Evolutionary conservation across 495 filamentous ascomycete genomes (phyloP), one percentile per base, ranked within the genome.

Genomic region (Tuber melanosporum): DNA sequence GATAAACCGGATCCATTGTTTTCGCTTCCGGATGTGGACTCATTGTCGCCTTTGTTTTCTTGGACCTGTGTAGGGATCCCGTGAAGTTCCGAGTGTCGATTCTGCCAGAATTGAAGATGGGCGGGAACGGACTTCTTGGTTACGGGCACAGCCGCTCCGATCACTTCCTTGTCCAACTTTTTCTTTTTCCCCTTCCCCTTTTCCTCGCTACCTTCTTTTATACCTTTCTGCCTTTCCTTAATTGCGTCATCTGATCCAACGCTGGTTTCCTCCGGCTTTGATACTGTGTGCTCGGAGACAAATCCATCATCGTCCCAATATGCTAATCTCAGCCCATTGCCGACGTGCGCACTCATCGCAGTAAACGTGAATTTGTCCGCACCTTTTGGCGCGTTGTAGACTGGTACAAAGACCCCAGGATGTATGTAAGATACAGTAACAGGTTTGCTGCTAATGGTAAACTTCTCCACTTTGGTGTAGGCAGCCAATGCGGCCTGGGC

Each of bases 251-350:
- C 69, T 36, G 70, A 75, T 45, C 45, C 44, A 32, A 49, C 39
- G 19, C 79, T 45, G 3, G 74, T 83, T 3, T 84, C 83, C 41
- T 88, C 87, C 22, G 85, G 87, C 0, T 87, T 83, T 39, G 91
- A 88, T 26, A 94, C 86, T 8, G 88, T 85, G 69, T 91, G 85
- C 78, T 93, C 90, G 47, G 85, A 92, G 3, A 90, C 91, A 79
- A 92, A 97, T 3, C 90, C 92, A 42, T 90, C 89, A 71, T 93
- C 89, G 78, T 96, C 92, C 92, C 94, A 96, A 83, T 97, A 97
- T 83, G 90, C 90, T 70, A 96, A 86, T 78, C 89, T 90, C 75
- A 92, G 82, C 0, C 89, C 86, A 9, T 90, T 86, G 17, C 80
- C 81, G 19, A 82, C 79, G 77, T 96, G 95, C 8, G 80, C 80